Base-by-base conservation (phyloP, 2,329 filamentous ascomycete genomes). In the Hysterium pulicare region DNA sequence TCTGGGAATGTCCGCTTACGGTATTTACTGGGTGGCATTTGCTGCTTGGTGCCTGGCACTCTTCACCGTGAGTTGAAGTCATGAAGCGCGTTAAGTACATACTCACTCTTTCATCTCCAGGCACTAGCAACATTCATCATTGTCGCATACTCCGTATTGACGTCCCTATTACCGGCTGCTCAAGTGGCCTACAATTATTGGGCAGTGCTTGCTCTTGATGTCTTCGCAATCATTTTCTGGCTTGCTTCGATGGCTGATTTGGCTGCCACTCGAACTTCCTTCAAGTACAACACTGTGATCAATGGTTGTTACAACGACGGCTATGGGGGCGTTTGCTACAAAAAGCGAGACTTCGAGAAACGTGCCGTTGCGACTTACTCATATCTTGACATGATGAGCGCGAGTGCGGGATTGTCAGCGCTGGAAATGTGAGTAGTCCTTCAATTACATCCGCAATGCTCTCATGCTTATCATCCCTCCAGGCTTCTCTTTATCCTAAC, bases 161-260 rank as follows among this genome's bases (percentile, higher is more conserved):
- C 33, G n/a, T 34, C 30, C 21, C 21, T 24, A 33, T 24, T 41
- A 20, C 23, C 30, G 9, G 16, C 20, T 13, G 2, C 31, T 13
- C 31, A 32, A 11, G n/a, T 15, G 17, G 39, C 31, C 10, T 41
- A 35, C 21, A 41, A 41, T 31, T 41, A 41, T 31, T 41, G 39
- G 39, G 39, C 39, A 8, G 39, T 41, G 4, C 39, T 41, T n/a
- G 39, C 30, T 13, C 28, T 41, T 20, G 39, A 41, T 4, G 34
- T 41, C 16, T 34, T 41, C 30, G 20, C 33, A 2, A 31, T 34
- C 26, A 41, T 35, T 13, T 41, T 41, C 30, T 41, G 39, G 39
- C 39, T 41, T 15, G 19, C 21, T 11, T 34, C 30, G 23, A 34
- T 34, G 13, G 30, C 39, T 13, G 15, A 13, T 34, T 21, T 41